These are phyloP conservation scores for Cordyceps tenuipes DNA, from an alignment of 2,329 filamentous ascomycete genomes.

Conservation along the genomic window DNA sequence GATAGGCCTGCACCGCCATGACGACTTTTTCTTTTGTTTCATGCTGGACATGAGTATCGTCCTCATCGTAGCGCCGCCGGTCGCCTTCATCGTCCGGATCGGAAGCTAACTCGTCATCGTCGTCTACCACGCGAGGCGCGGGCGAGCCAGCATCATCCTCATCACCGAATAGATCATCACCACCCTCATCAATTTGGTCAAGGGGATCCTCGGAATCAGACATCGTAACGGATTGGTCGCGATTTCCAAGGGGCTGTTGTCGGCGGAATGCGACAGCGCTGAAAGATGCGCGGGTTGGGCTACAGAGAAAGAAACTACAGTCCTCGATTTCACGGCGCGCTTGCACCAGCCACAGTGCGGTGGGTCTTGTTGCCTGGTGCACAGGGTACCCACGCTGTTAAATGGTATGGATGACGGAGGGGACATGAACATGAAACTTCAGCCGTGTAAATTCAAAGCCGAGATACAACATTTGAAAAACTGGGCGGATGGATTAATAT, in stretches of 20 bases:
- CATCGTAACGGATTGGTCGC: conserved; percentile 29
- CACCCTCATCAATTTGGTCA: conserved; percentile 45
- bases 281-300: neutral
- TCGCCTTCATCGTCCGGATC: conserved; percentile 39
- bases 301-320: neutral
- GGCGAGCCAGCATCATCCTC: conserved; percentile 53
- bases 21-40: conserved; percentile 48
- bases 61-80: conserved; percentile 33
- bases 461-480: no score
- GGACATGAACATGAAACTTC: neutral
- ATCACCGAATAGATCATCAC: conserved; percentile 56
- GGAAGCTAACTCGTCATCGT: conserved; percentile 42
- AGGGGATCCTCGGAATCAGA: conserved; percentile 49
- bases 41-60: conserved; percentile 36
- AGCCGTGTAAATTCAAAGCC: neutral
- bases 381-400: neutral
- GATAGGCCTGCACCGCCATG: conserved; percentile 55
- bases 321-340: neutral
- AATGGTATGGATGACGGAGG: neutral
- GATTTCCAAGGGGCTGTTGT: neutral
- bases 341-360: conserved; percentile 6
- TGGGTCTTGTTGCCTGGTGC: conserved; percentile 8
- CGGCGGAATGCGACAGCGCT: neutral
- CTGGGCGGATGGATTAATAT: no score
- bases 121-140: conserved; percentile 56